These are phyloP conservation scores for Calonectria crousiana DNA, from an alignment of 2,329 filamentous ascomycete species.

Conservation along the genomic window DNA sequence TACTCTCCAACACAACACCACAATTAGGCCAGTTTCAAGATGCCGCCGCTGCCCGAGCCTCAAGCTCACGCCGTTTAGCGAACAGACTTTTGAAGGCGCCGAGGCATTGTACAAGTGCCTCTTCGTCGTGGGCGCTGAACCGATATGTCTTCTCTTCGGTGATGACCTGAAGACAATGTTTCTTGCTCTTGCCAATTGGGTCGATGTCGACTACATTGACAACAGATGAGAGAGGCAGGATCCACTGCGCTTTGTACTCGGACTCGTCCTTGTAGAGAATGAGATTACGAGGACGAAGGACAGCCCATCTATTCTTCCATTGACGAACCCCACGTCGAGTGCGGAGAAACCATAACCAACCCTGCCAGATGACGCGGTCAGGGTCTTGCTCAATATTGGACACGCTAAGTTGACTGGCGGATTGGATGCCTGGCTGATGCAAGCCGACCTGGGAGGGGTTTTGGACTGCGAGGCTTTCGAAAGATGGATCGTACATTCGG, in stretches of 20 bases:
- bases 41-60: constrained; percentile 59
- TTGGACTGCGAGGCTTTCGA: constrained; percentile 62
- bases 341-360: constrained; percentile 87
- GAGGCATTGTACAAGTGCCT: constrained; percentile 84
- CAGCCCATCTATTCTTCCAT: constrained; percentile 96
- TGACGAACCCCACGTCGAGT: constrained; percentile 86
- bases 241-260: constrained; percentile 88
- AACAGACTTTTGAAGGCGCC: constrained; percentile 92
- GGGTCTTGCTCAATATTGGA: constrained; percentile 70
- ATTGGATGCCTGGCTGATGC: constrained; percentile 57
- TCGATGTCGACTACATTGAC: constrained; percentile 95
- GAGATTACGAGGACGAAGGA: constrained; percentile 85
- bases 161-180: constrained; percentile 91
- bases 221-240: constrained; percentile 82
- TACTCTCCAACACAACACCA: not conserved
- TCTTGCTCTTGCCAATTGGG: constrained; percentile 85
- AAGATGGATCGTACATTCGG: constrained; percentile 62
- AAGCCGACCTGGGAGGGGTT: constrained; percentile 37
- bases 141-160: constrained; percentile 89
- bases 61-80: constrained; percentile 75
- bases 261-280: constrained; percentile 93
- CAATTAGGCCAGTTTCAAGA: not conserved
- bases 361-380: constrained; percentile 94
- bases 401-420: constrained; percentile 73
- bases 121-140: constrained; percentile 84